Percentiles rank a stretch among this genome's conserved stretches.
These are phyloP conservation scores for Trametes cingulata DNA, from an alignment of 768 basidiomycete genomes.

Conservation along the genomic window DNA sequence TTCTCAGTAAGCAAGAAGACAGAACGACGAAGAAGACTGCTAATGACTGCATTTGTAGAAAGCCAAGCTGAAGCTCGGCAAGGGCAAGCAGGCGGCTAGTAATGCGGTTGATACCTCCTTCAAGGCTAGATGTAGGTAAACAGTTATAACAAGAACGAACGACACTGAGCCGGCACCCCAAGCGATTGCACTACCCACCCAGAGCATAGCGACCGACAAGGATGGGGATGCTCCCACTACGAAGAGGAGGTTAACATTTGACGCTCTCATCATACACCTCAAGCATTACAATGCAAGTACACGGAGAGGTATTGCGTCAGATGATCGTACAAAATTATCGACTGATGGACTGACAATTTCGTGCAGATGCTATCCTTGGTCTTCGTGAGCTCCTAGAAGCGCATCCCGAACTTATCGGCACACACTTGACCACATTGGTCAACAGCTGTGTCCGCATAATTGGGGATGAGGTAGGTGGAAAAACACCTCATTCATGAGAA, in stretches of 20 bases:
- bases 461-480: conserved; percentile 68
- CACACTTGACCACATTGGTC: conserved; percentile 56
- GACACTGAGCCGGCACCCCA: not conserved
- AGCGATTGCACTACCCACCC: conserved; percentile 91
- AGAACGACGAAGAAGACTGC: not conserved
- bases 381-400: conserved; percentile 69
- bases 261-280: conserved; percentile 73
- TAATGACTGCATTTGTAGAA: conserved; percentile 52
- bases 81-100: conserved; percentile 77
- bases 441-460: conserved; percentile 69
- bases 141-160: not conserved
- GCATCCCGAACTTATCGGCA: conserved; percentile 55
- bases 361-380: conserved; percentile 71
- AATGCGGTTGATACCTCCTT: conserved; percentile 97
- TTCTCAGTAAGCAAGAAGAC: conserved; percentile 58
- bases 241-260: conserved; percentile 69
- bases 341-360: not conserved
- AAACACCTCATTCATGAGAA: not conserved
- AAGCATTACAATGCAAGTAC: conserved; percentile 83
- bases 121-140: conserved; percentile 81
- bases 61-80: conserved; percentile 95
- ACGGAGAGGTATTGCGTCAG: conserved; percentile 57
- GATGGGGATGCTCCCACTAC: conserved; percentile 66
- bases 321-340: not conserved
- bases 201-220: conserved; percentile 68